Evolutionary conservation across 1,139 yeast species (phyloP), one percentile per base, ranked within the genome.

Genomic region (Pneumocystis sp.): DNA sequence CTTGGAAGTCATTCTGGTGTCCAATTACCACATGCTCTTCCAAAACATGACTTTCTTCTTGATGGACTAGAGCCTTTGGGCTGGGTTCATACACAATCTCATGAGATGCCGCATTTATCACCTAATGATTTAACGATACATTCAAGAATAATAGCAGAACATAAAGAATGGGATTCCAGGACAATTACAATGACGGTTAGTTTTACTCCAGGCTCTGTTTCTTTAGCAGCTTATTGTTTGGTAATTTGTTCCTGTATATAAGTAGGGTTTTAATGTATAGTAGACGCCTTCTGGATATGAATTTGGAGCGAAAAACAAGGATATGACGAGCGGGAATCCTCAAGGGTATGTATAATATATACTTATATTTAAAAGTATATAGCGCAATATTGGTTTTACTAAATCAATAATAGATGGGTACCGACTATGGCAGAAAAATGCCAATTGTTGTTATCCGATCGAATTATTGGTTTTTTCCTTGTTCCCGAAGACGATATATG

Each of bases 401-500:
- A 71, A 78, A 6, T 91, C 95, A 0, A 78, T 79, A 44, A 0
- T 89, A 50, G 57, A 50, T 50, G 82, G 74, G 79, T 82, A 1
- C 78, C 84, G 0, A 72, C 76, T 0, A 89, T 83, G 74, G 85
- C 88, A 61, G 78, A 76, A 50, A 81, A 82, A 70, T 82, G 86
- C 8, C 96, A 90, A 72, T 74, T 93, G 68, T 76, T 91, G 42
- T 74, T 93, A 57, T 85, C 96, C 0, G 95, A 87, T 68, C 80
- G 85, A 66, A 81, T 89, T 65, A 80, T 82, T 73, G 98, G 98
- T 3, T 86, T 85, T 68, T 91, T 89, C 74, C 75, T 89, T 76
- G 96, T 90, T 0, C 98, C 99, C 0, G 86, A 83, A 56, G 87
- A 87, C 62, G 85, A 84, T 66, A 74, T 90, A 45, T 93, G 99